Evolutionary conservation across 495 filamentous ascomycete genomes (phyloP).

Genomic region (Penicillium crystallinum): DNA sequence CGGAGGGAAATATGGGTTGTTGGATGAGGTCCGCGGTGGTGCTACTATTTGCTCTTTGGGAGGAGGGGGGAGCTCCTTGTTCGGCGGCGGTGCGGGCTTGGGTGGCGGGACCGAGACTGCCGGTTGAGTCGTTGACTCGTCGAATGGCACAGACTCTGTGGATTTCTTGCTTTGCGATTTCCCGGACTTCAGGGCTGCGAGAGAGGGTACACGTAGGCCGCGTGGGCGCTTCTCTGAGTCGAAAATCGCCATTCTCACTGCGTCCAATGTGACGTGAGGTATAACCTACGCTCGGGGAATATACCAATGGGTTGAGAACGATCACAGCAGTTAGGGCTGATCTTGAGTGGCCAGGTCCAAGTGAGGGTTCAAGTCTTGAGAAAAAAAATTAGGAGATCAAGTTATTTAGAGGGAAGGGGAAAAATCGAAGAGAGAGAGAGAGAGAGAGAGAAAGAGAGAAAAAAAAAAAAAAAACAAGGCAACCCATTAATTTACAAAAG

Average conservation of each 20-base stretch:
- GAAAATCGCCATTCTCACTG: slow-evolving; percentile 33
- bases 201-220: slow-evolving; percentile 36
- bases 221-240: slow-evolving; percentile 39
- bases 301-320: slow-evolving; percentile 3
- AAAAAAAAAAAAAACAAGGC: slow-evolving; percentile 8
- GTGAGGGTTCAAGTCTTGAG: too few species aligned
- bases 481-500: not conserved
- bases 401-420: not conserved
- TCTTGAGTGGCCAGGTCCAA: too few species aligned
- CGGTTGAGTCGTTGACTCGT: not conserved
- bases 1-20: slow-evolving; percentile 6
- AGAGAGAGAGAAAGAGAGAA: not conserved
- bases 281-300: not conserved
- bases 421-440: too few species aligned
- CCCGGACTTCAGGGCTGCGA: slow-evolving; percentile 29
- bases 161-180: slow-evolving; percentile 24
- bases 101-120: slow-evolving; percentile 12
- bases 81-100: slow-evolving; percentile 18
- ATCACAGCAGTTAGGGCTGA: not conserved
- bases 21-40: slow-evolving; percentile 7
- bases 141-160: slow-evolving; percentile 7
- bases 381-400: not conserved
- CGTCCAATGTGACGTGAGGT: not conserved
- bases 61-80: slow-evolving; percentile 31
- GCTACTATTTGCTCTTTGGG: slow-evolving; percentile 17